These are phyloP conservation scores for Zoysia pacifica DNA, from an alignment of 176 grass and related monocot genomes.

Conservation along the genomic window DNA sequence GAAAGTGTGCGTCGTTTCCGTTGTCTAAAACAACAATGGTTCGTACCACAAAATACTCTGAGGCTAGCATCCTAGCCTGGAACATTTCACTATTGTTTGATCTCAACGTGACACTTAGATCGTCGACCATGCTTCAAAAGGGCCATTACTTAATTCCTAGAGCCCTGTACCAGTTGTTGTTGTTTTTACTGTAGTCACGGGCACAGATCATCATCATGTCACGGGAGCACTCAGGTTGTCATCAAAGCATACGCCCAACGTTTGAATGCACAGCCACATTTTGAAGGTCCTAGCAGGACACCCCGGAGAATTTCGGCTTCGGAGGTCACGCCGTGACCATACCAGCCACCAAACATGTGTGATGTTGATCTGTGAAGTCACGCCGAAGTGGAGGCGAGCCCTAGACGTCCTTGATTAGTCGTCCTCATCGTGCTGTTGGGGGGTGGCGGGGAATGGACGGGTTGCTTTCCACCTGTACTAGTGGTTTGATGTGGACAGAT, in stretches of 20 bases:
- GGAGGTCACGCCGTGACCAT: neutral
- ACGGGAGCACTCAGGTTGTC: conserved; percentile 34
- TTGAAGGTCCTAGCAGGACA: neutral
- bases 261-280: neutral
- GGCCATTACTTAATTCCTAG: conserved; percentile 30
- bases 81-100: conserved; percentile 8
- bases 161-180: conserved; percentile 7
- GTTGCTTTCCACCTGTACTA: neutral
- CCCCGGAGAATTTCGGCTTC: neutral
- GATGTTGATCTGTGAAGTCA: neutral
- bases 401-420: no score
- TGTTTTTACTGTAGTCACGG: conserved; percentile 40
- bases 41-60: neutral
- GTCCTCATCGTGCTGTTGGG: no score
- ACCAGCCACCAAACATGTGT: neutral
- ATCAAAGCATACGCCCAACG: neutral
- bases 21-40: no score
- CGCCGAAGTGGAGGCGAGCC: neutral
- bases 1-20: neutral
- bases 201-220: conserved; percentile 8
- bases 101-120: neutral
- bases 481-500: neutral
- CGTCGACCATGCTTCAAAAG: conserved; percentile 1
- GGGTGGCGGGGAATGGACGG: no score
- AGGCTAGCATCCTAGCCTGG: conserved; percentile 9